Base-by-base conservation (phyloP, 1,284 basidiomycete genomes). In the Rhodotorula sp. region DNA sequence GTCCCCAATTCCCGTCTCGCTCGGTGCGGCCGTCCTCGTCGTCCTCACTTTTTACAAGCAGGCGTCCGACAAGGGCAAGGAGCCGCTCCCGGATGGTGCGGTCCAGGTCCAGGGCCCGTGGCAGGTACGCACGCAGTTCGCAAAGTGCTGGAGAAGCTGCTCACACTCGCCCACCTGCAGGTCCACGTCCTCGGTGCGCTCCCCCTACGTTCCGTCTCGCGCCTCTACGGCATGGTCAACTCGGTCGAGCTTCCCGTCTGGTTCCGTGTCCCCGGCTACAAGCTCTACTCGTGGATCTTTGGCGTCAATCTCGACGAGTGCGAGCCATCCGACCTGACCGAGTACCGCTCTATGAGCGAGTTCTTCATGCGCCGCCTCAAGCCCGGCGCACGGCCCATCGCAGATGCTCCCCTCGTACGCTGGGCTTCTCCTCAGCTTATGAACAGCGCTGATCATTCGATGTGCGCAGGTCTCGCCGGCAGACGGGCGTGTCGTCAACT, bases 141-240 rank as follows among this genome's bases (percentile, higher is more conserved):
- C n/a, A 12, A 2, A 21, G 15, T 37, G 19, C 25, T n/a, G n/a
- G 12, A 10, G 25, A 4, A 13, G 15, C 1, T 32, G 13, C 44
- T n/a, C 3, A 51, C 34, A 21, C 44, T 36, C 41, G 32, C 15
- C 12, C 64, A n/a, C n/a, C n/a, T n/a, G 46, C 80, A 97, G 92
- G 92, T 98, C 37, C 92, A 97, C 82, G 94, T 99, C 65, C 86
- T 99, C 61, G 96, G 94, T 65, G 95, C 95, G 13, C 87, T 99
- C 7, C 96, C 96, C 0, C 87, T 99, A 27, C 89, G 95, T 57
- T 92, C 93, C 76, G 88, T 98, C 79, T 98, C 94, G 37, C 90
- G 95, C 12, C 83, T 97, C 15, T 99, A 96, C 94, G 97, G 97
- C 15, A 95, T 94, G 82, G 80, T 97, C 69, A 99, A 98, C 84